Evolutionary conservation across 495 filamentous ascomycete species (phyloP).

Genomic region (Bryoglossum gracile): DNA sequence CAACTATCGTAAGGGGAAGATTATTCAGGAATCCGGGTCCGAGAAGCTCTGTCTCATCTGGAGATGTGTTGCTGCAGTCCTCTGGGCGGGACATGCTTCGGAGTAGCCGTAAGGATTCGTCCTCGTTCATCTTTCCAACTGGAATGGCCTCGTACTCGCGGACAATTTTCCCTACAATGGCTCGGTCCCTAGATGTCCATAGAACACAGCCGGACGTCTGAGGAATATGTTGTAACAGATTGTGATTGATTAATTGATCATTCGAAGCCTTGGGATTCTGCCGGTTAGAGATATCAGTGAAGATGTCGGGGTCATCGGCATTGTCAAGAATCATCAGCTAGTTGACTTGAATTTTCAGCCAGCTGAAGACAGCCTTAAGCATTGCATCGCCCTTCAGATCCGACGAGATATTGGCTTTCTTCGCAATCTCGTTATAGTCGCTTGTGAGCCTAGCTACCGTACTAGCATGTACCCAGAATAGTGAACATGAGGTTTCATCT

Average conservation of each 20-base stretch:
- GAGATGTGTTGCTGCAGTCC: no score
- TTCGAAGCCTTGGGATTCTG: background rate
- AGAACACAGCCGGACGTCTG: constrained; percentile 6
- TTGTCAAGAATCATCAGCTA: constrained; percentile 19
- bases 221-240: constrained; percentile 13
- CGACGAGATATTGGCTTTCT: constrained; percentile 1
- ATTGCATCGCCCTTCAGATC: constrained; percentile 16
- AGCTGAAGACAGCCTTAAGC: constrained; percentile 8
- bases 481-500: constrained; percentile 11
- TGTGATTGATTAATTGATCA: background rate
- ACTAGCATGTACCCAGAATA: constrained; percentile 20
- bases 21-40: no score
- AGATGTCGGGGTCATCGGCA: constrained; percentile 11
- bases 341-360: constrained; percentile 15
- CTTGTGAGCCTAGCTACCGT: constrained; percentile 10
- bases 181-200: constrained; percentile 14
- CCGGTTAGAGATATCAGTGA: constrained; percentile 14
- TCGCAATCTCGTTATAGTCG: constrained; percentile 11
- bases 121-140: constrained; percentile 5
- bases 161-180: constrained; percentile 10
- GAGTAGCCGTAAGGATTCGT: no score
- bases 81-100: no score
- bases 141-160: constrained; percentile 5
- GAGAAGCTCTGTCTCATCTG: constrained; percentile 27
- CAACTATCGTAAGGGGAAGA: constrained; percentile 41